A percentile compares a stretch with the other conserved stretches of the same genome.
Conservation (phyloP, 768 basidiomycete species). For the Pleurotus platypus region DNA sequence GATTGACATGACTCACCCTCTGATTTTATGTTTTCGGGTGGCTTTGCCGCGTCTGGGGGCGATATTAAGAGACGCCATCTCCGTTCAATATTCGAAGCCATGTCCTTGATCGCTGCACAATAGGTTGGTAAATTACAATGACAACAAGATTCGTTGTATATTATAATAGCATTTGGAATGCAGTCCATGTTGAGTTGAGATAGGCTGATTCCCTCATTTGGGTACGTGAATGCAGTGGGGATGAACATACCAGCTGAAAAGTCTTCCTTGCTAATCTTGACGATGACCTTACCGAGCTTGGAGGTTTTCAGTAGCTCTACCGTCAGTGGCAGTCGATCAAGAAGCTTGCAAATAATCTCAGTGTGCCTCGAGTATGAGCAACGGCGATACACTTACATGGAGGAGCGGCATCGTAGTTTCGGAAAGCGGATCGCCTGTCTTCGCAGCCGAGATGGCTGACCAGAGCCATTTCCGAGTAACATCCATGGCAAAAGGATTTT, state of each 20-base stretch:
- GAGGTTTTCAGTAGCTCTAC: slow-evolving; percentile 64
- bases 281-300: slow-evolving; percentile 77
- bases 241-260: slow-evolving; percentile 74
- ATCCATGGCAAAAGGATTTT: slow-evolving; percentile 72
- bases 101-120: slow-evolving; percentile 83
- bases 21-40: slow-evolving; percentile 38
- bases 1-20: slow-evolving; percentile 77
- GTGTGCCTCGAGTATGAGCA: background rate
- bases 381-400: slow-evolving; percentile 56
- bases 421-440: slow-evolving; percentile 48
- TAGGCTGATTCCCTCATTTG: no score
- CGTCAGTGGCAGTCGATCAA: slow-evolving; percentile 78
- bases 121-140: slow-evolving; percentile 32
- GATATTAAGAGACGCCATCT: slow-evolving; percentile 70
- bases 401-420: slow-evolving; percentile 86
- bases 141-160: slow-evolving; percentile 64
- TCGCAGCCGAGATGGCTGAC: slow-evolving; percentile 51
- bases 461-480: slow-evolving; percentile 82
- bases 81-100: slow-evolving; percentile 84
- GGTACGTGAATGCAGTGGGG: slow-evolving; percentile 12
- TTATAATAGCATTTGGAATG: slow-evolving; percentile 17
- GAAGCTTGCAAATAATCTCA: slow-evolving; percentile 48
- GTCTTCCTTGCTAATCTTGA: slow-evolving; percentile 72
- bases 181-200: slow-evolving; percentile 15
- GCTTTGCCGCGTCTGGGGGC: slow-evolving; percentile 36